Evolutionary conservation across 2,329 filamentous ascomycete genomes (phyloP), one percentile per base, ranked within the genome.

Genomic region (Exophiala alcalophila): DNA sequence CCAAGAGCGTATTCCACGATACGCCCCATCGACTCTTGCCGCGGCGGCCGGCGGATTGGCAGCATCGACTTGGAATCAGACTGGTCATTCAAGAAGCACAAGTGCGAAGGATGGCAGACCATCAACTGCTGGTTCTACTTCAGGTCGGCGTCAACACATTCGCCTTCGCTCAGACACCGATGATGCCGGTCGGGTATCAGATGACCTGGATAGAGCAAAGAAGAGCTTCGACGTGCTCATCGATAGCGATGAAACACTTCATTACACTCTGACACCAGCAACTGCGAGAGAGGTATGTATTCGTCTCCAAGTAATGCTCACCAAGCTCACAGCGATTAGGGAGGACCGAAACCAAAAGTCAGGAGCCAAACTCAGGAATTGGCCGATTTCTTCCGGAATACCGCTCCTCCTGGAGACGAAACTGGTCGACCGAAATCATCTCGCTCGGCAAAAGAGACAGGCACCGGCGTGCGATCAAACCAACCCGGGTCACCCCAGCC

Each of bases 221-320:
- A 76, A 78, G 7, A 78, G 84, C 55, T 83, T 92, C 57, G 86
- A 92, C 58, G 77, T 89, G 55, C 71, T 91, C 36, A 90, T 92
- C 50, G 80, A 86, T 43, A 89, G 86, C 61, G 83, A 88, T 55
- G 80, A 89, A 59, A 91, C 86, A 1, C 81, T 91, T 29, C 86
- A 86, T 56, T 91, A 84, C 61, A 91, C 86, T 2, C 71, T 91
- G 19, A 92, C 86, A 0, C 86, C 86, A 0, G 81, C 85, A 59
- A 86, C 76, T 54, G 86, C 91, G 77, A 81, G 84, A 56, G 81
- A 86, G 63, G 83, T 86, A 68, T 67, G 77, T 70, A 16, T 26
- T 14, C 14, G 6, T n/a, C 19, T 32, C 20, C 24, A 29, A 40
- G 47, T 42, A 24, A 34, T 40, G 14, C 21, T 19, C 10, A 44